Evolutionary conservation across 2,329 filamentous ascomycete genomes (phyloP).

Genomic region (Cryphonectria radicalis): DNA sequence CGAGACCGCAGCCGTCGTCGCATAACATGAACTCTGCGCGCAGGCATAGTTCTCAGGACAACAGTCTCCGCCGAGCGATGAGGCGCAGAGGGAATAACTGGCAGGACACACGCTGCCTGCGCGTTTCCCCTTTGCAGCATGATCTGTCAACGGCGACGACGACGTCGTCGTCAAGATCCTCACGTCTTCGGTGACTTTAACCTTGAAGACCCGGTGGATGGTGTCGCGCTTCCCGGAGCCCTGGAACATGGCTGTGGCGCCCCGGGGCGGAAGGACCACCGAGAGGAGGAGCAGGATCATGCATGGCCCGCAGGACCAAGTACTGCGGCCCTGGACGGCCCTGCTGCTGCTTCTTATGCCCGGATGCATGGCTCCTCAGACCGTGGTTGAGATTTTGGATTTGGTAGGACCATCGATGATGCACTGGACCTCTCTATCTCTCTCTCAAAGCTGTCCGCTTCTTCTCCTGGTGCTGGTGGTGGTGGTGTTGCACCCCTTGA

Average conservation of each 20-base stretch:
- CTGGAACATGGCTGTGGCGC: slow-evolving; percentile 34
- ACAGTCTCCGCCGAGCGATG: slow-evolving; percentile 49
- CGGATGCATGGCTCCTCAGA: slow-evolving; percentile 6
- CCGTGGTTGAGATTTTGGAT: background rate
- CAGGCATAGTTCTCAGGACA: slow-evolving; percentile 55
- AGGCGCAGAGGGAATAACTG: slow-evolving; percentile 40
- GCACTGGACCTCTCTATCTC: background rate
- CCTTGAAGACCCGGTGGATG: slow-evolving; percentile 35
- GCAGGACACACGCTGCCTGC: slow-evolving; percentile 31
- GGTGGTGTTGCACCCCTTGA: background rate
- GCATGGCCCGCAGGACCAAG: slow-evolving; percentile 36
- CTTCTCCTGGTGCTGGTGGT: background rate
- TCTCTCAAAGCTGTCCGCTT: background rate
- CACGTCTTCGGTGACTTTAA: slow-evolving; percentile 30
- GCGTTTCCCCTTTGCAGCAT: slow-evolving; percentile 23
- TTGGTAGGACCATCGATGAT: background rate
- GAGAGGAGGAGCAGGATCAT: slow-evolving; percentile 32
- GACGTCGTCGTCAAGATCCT: slow-evolving; percentile 4
- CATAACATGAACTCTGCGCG: slow-evolving; percentile 51
- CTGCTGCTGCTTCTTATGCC: slow-evolving; percentile 14
- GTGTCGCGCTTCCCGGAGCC: slow-evolving; percentile 32
- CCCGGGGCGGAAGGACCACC: slow-evolving; percentile 32
- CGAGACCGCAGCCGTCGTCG: slow-evolving; percentile 48
- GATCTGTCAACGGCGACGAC: background rate
- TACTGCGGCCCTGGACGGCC: slow-evolving; percentile 25